A percentile compares a stretch with the other conserved stretches of the same genome.
Conservation (phyloP, 164 flowering plant genomes). For the Umbellularia californica region DNA sequence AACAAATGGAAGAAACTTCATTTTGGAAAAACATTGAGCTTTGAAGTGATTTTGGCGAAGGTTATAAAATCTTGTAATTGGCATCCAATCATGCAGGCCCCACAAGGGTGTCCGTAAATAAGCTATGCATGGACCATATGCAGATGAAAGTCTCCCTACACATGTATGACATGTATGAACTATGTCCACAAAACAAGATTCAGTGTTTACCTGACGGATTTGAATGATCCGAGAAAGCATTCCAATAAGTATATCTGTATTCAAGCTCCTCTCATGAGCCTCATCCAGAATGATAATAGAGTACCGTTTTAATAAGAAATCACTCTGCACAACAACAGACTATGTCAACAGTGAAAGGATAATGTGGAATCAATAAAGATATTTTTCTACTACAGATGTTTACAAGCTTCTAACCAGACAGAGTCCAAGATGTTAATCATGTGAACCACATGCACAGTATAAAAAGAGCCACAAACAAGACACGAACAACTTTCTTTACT, state of each 20-base stretch:
- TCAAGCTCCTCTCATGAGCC: conserved; percentile 98
- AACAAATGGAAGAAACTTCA: too few species aligned
- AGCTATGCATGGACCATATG: too few species aligned
- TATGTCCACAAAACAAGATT: too few species aligned
- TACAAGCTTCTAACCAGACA: conserved; percentile 3
- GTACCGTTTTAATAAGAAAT: conserved; percentile 69
- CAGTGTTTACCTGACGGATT: conserved; percentile 57
- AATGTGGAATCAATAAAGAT: background rate
- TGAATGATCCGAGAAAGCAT: conserved; percentile 79
- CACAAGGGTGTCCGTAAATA: too few species aligned
- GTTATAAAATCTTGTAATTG: too few species aligned
- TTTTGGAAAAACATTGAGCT: too few species aligned
- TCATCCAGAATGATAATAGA: conserved; percentile 88
- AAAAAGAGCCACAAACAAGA: background rate
- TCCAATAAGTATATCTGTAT: conserved; percentile 94
- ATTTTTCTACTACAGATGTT: background rate
- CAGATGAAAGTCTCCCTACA: too few species aligned
- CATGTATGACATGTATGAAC: too few species aligned
- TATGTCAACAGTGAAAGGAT: background rate
- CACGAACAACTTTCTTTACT: background rate
- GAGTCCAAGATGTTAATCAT: background rate
- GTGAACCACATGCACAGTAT: background rate
- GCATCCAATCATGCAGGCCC: too few species aligned
- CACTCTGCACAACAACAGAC: conserved; percentile 51
- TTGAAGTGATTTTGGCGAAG: too few species aligned